Evolutionary conservation across 805 yeast genomes (phyloP), one percentile per base, ranked within the genome.

Genomic region (Cyberlindnera xylosilytica): DNA sequence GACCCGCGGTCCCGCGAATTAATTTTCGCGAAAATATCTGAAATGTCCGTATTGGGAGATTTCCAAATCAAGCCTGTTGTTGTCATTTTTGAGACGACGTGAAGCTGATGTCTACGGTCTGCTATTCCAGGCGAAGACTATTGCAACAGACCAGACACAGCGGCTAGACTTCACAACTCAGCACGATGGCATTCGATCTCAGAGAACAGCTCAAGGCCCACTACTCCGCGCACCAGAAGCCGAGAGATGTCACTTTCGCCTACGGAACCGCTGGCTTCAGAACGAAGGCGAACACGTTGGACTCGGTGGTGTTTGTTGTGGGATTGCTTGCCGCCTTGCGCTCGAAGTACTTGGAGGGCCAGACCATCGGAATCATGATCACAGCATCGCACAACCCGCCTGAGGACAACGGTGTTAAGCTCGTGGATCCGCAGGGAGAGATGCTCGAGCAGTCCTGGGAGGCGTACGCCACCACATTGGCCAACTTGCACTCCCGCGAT

Each of bases 211-310:
- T 56, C 15, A 29, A 42, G 1, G 41, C 41, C 35, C 38, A 34
- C 38, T 53, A 53, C 30, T 2, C 45, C 6, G 12, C 39, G 6
- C 64, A 53, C 26, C 54, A 60, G 22, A 78, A 76, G 42, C 79
- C 82, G 1, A 58, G 61, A n/a, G 61, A 53, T 19, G 50, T 64
- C 27, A 42, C 47, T 2, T 83, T 78, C 57, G 65, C 77, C 15
- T 93, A 93, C 57, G 99, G 99, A n/a, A 93, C 99, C 1, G 99
- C 99, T 2, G 99, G 99, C 8, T 93, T 93, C 67, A 77, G 99
- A 45, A 81, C 82, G 67, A 68, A 77, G 36, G 90, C 95, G 2
- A 59, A 65, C 17, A 63, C 72, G 15, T 67, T 91, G 50, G 95
- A 87, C 58, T 81, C 88, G 15, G 91, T 90, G 24, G 84, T 87